Evolutionary conservation across 179 eudicot species (phyloP), one percentile per base, ranked within the genome.

Genomic region (Vitellaria paradoxa): DNA sequence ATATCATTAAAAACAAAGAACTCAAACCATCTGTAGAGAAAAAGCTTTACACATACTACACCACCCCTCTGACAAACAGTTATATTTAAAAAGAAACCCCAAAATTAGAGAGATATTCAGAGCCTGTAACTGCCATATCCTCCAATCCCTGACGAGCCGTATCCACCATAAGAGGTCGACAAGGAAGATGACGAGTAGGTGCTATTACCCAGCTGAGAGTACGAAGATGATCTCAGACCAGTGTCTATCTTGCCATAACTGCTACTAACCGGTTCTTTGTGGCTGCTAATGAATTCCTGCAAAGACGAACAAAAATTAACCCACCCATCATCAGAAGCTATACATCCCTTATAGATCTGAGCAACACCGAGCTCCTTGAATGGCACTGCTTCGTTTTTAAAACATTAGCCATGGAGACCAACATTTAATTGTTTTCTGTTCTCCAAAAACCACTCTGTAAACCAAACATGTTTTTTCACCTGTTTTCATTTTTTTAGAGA

Each of bases 271-370:
- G 87, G 77, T 60, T 85, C 91, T 70, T 84, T 80, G 82, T 83
- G 87, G 62, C 77, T 67, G 79, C 79, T 80, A 15, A 85, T 83
- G 59, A 85, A 88, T 49, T 86, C 91, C 91, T 88, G 81, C 11
- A 53, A 6, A 57, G 37, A 30, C 11, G 42, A 42, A 18, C 13
- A 18, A 50, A 68, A 20, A 30, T 6, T 61, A 5, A 12, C n/a
- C n/a, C 15, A 61, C 40, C 45, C n/a, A 65, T 7, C 15, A 26
- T 65, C 73, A 66, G 30, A 18, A 17, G 52, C 37, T 9, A n/a
- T 67, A 14, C 46, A 52, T 4, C 46, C 56, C 17, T 50, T 52
- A 13, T 45, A 23, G 3, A 17, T 9, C 7, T 18, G 23, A 18
- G 23, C 23, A 18, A 59, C 23, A 59, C 7, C 11, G 9, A 8